Conservation (phyloP, 441 rosid genomes). For the Erodium texanum region DNA sequence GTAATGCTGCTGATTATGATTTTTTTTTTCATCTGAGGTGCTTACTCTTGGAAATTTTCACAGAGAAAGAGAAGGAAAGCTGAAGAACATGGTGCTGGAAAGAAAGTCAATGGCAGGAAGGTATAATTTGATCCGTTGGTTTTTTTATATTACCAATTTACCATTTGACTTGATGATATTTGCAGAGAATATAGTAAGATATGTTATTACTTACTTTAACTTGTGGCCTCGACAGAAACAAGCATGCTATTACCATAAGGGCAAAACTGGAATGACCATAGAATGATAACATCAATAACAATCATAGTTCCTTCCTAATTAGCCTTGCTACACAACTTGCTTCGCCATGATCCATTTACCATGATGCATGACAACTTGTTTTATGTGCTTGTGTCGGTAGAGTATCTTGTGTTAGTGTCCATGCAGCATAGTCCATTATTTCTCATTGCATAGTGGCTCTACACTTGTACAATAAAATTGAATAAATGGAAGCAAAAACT, state of each 20-base stretch:
- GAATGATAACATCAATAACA: too few relatives aligned
- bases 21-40: too few relatives aligned
- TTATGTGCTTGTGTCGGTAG: background rate
- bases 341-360: too few relatives aligned
- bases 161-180: background rate
- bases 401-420: background rate
- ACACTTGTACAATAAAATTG: background rate
- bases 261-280: too few relatives aligned
- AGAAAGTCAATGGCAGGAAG: constrained; percentile 55
- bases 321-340: too few relatives aligned
- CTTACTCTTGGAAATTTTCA: constrained; percentile 20
- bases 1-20: too few relatives aligned
- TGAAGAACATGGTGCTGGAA: constrained; percentile 55
- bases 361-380: too few relatives aligned
- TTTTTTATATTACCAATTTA: background rate
- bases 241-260: background rate
- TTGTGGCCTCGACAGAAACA: background rate
- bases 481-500: background rate
- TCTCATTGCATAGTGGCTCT: background rate
- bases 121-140: constrained; percentile 26
- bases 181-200: background rate
- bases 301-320: too few relatives aligned
- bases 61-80: constrained; percentile 90
- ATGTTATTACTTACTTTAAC: background rate
- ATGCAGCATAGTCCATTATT: background rate